Percentiles rank a stretch among this genome's conserved stretches.
Conservation (phyloP, 2,329 filamentous ascomycete genomes). For the Massarina eburnea region DNA sequence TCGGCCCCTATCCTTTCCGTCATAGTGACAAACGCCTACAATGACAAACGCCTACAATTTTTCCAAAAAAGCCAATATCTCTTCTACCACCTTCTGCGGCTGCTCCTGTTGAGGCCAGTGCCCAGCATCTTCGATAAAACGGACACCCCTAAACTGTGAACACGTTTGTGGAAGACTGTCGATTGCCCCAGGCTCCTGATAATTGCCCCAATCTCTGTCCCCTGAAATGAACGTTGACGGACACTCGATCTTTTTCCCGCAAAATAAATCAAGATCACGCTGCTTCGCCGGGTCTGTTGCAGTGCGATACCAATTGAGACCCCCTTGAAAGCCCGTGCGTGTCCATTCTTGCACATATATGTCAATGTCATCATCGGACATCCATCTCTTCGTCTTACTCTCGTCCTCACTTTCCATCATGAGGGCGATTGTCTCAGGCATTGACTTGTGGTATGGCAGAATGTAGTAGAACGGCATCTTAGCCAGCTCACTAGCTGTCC, state of each 20-base stretch:
- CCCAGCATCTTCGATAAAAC: slow-evolving; percentile 61
- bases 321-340: slow-evolving; percentile 66
- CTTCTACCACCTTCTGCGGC: slow-evolving; percentile 55
- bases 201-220: slow-evolving; percentile 66
- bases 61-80: slow-evolving; percentile 49
- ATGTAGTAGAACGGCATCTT: slow-evolving; percentile 70
- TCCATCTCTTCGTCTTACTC: slow-evolving; percentile 54
- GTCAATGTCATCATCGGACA: slow-evolving; percentile 58
- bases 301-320: slow-evolving; percentile 68
- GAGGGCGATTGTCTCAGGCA: slow-evolving; percentile 59
- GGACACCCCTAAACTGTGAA: slow-evolving; percentile 55
- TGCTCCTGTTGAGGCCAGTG: slow-evolving; percentile 73
- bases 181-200: slow-evolving; percentile 65
- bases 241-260: slow-evolving; percentile 62
- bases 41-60: slow-evolving; percentile 10
- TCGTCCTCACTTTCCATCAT: slow-evolving; percentile 59
- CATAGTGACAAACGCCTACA: too few species aligned
- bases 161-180: slow-evolving; percentile 59
- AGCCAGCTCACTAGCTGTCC: slow-evolving; percentile 59
- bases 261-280: slow-evolving; percentile 60
- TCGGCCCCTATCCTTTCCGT: too few species aligned
- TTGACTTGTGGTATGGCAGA: slow-evolving; percentile 60
- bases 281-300: slow-evolving; percentile 53
- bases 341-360: slow-evolving; percentile 64
- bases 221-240: slow-evolving; percentile 65